Evolutionary conservation across 306 rosid genomes (phyloP), one percentile per base, ranked within the genome.

Genomic region (Corylus heterophylla): DNA sequence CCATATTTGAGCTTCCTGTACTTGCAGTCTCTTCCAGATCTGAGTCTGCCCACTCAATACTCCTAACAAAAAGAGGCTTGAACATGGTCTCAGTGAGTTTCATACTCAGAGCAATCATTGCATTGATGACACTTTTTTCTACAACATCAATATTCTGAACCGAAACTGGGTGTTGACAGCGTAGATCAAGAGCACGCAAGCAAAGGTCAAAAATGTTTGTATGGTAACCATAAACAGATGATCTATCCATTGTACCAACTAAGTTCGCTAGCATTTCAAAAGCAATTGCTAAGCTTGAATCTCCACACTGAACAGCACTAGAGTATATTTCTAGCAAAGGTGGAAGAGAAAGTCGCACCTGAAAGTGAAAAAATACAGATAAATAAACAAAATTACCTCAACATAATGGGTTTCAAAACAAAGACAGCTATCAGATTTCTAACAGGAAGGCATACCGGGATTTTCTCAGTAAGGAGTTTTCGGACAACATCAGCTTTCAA

Each of bases 81-180:
- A 94, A 94, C 97, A 89, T 84, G 78, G 88, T 91, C 88, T 94
- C 98, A 0, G 97, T 94, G 50, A 94, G 97, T 85, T 92, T 92
- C 91, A 89, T 82, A 18, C 97, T 88, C 63, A 94, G 89, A 74
- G 87, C 47, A 81, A 85, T 74, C 75, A 91, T 51, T 74, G 98
- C 86, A 81, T 78, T 80, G 74, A 81, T 74, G 77, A 92, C 93
- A 83, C 77, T 83, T 49, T 82, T 84, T 82, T 92, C 98, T 4
- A 89, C 95, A 81, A 79, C 79, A 84, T 87, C 89, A 79, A 94
- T 82, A 66, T 85, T 83, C 59, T 79, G 82, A 77, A 94, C 76
- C 1, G 97, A 92, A 81, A 20, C 77, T 42, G 91, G 95, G 76
- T 81, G 83, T 79, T 85, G 90, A 68, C 79, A 81, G 49, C 97